phyloP scores from a whole-genome alignment of 257 asterid species.

The Petunia axillaris region DNA sequence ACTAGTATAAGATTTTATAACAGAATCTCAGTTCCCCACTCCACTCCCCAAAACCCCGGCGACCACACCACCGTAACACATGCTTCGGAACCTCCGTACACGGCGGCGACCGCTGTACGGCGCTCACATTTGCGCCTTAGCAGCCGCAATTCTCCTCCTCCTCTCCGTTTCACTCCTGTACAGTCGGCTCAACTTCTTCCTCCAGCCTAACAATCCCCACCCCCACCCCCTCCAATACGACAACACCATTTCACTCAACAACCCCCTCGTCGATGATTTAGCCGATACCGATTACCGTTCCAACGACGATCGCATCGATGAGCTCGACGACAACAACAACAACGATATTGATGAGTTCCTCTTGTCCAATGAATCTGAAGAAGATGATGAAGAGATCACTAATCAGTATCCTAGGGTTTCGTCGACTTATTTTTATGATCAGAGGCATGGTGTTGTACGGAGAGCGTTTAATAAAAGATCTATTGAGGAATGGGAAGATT shows the following conservation, averaged over 20 bases:
- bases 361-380: constrained; percentile 37
- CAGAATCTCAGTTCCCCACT: not conserved
- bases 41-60: not conserved
- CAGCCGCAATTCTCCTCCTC: constrained; percentile 79
- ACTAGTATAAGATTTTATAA: not conserved
- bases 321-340: constrained; percentile 53
- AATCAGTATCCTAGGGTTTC: constrained; percentile 35
- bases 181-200: constrained; percentile 79
- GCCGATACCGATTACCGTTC: constrained; percentile 54
- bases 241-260: constrained; percentile 39
- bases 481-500: constrained; percentile 96
- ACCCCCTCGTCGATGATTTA: constrained; percentile 76
- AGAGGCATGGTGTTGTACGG: constrained; percentile 61
- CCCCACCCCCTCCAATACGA: constrained; percentile 54
- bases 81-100: constrained; percentile 69
- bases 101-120: constrained; percentile 90
- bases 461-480: constrained; percentile 71
- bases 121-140: constrained; percentile 65
- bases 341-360: constrained; percentile 51
- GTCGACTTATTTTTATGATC: constrained; percentile 71
- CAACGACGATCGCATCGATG: constrained; percentile 94
- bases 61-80: constrained; percentile 31
- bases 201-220: constrained; percentile 57
- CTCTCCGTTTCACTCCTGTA: constrained; percentile 80
- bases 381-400: constrained; percentile 32